These are phyloP conservation scores for Thermothielavioides terrestris DNA, from an alignment of 495 filamentous ascomycete genomes.

Conservation along the genomic window DNA sequence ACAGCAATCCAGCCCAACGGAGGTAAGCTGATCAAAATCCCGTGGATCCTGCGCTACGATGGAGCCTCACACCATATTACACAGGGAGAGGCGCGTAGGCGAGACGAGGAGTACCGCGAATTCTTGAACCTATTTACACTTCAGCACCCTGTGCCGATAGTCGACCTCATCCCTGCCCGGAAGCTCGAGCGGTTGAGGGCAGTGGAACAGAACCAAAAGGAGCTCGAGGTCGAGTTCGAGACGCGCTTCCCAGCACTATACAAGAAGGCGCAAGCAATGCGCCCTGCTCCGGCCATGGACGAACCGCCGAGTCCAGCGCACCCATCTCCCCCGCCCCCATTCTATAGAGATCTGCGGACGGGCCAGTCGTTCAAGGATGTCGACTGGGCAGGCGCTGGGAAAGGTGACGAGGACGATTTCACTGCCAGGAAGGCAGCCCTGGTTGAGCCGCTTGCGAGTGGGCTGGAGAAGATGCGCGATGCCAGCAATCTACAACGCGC, in stretches of 20 bases:
- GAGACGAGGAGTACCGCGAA: slow-evolving; percentile 26
- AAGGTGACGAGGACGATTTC: slow-evolving; percentile 8
- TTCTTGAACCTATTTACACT: slow-evolving; percentile 32
- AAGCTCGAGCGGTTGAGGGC: slow-evolving; percentile 30
- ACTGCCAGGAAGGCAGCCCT: slow-evolving; percentile 16
- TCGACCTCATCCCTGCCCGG: slow-evolving; percentile 29
- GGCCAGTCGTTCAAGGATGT: slow-evolving; percentile 12
- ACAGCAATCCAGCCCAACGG: slow-evolving; percentile 21
- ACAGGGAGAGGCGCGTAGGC: slow-evolving; percentile 24
- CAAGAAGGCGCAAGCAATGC: slow-evolving; percentile 27
- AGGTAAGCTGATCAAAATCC: slow-evolving; percentile 17
- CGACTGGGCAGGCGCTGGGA: slow-evolving; percentile 9
- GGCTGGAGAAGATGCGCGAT: slow-evolving; percentile 26
- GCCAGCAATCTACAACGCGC: neutral
- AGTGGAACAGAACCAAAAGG: slow-evolving; percentile 32
- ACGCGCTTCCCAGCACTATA: slow-evolving; percentile 27
- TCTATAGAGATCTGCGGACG: neutral
- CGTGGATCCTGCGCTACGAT: neutral
- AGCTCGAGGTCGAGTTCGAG: slow-evolving; percentile 34
- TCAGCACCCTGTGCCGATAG: slow-evolving; percentile 28
- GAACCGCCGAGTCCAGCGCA: neutral
- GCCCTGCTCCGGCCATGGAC: neutral
- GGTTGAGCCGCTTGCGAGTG: slow-evolving; percentile 21
- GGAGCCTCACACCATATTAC: slow-evolving; percentile 4
- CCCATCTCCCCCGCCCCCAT: slow-evolving; percentile 13